Conservation (phyloP, 768 basidiomycete genomes). For the Mrakia frigida region DNA sequence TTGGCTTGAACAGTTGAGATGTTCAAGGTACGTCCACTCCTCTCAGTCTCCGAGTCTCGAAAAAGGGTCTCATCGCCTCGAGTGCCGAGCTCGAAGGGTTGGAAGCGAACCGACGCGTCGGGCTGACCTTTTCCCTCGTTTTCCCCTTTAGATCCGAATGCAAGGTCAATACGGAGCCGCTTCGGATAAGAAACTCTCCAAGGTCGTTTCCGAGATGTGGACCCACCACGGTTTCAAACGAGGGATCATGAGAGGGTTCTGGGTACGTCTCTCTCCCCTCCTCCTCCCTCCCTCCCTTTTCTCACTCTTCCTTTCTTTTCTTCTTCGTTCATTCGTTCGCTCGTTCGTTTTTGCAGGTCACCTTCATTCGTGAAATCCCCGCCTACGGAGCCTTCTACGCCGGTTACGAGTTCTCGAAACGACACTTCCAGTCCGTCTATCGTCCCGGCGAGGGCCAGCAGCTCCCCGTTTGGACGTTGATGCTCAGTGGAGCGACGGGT, state of each 20-base stretch:
- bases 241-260: conserved; percentile 95
- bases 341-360: conserved; percentile 55
- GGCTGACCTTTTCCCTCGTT: background rate
- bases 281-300: conserved; percentile 1
- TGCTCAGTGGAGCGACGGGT: conserved; percentile 56
- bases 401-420: conserved; percentile 88
- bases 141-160: conserved; percentile 62
- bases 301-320: background rate
- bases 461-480: conserved; percentile 76
- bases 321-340: background rate
- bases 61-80: too few relatives aligned
- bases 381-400: conserved; percentile 33
- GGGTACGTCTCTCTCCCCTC: conserved; percentile 54
- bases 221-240: conserved; percentile 72
- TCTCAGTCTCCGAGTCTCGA: background rate
- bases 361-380: conserved; percentile 87
- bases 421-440: conserved; percentile 60
- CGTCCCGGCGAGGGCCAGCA: conserved; percentile 42
- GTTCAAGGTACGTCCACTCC: conserved; percentile 58
- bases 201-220: conserved; percentile 78
- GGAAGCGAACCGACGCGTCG: background rate
- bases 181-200: conserved; percentile 69
- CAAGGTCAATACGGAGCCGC: conserved; percentile 69
- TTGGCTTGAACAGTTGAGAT: conserved; percentile 96
- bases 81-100: background rate